Conservation (phyloP, 2,329 filamentous ascomycete species). For the Allantophomopsis cytisporea region DNA sequence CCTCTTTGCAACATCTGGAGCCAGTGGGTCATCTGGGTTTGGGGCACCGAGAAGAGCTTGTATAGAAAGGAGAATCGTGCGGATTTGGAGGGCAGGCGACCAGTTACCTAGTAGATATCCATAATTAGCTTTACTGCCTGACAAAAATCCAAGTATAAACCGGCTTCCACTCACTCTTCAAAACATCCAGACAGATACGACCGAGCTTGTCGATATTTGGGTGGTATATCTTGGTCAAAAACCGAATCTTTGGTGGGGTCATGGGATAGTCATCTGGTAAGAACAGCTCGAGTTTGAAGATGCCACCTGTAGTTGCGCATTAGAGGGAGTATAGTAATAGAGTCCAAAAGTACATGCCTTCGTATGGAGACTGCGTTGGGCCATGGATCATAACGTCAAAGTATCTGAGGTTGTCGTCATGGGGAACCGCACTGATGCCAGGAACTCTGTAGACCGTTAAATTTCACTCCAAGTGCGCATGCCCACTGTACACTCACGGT, state of each 20-base stretch:
- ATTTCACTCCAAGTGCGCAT: not conserved
- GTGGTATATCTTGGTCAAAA: conserved; percentile 98
- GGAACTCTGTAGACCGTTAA: conserved; percentile 51
- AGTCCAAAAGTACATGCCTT: conserved; percentile 45
- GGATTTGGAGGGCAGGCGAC: conserved; percentile 95
- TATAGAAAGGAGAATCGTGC: conserved; percentile 96
- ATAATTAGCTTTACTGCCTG: not conserved
- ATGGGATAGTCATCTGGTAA: conserved; percentile 98
- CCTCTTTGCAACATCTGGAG: conserved; percentile 91
- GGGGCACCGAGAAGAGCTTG: conserved; percentile 91
- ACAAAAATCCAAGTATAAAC: no score
- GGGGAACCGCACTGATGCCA: conserved; percentile 88
- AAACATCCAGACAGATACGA: conserved; percentile 89
- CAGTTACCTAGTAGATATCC: conserved; percentile 67
- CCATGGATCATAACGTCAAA: conserved; percentile 97
- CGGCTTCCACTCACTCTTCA: conserved; percentile 61
- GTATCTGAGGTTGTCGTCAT: conserved; percentile 94
- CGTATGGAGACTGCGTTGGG: conserved; percentile 83
- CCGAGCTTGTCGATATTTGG: conserved; percentile 97
- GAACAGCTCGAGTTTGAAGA: conserved; percentile 96
- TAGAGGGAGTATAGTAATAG: not conserved
- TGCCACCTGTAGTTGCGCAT: conserved; percentile 31
- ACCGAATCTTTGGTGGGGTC: conserved; percentile 96
- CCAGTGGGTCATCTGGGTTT: conserved; percentile 96
- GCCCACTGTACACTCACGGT: conserved; percentile 47